phyloP scores from a whole-genome alignment of 75 land plant species.

The Ceratopteris richardii region DNA sequence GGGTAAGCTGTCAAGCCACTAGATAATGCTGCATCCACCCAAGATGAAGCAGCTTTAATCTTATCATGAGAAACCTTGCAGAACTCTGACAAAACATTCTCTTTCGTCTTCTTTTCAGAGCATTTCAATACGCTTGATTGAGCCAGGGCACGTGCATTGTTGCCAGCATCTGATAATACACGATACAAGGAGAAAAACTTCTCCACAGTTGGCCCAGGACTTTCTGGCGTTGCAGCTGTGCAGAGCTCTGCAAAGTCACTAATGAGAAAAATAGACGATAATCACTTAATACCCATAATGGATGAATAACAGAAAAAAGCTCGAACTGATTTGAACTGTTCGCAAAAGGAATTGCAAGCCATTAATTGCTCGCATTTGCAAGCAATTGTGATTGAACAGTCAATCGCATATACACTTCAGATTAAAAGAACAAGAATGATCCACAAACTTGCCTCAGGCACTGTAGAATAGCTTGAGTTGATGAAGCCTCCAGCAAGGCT shows the following conservation, averaged over 20 bases:
- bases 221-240: slow-evolving; percentile 42
- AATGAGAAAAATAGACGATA: slow-evolving; percentile 15
- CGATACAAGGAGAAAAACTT: slow-evolving; percentile 61
- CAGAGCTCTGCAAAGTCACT: slow-evolving; percentile 87
- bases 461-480: slow-evolving; percentile 49
- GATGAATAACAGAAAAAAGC: too few relatives aligned
- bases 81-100: too few relatives aligned
- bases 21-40: slow-evolving; percentile 89
- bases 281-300: too few relatives aligned
- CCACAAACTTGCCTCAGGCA: slow-evolving; percentile 36
- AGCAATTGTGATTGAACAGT: too few relatives aligned
- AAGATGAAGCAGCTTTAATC: slow-evolving; percentile 25
- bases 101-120: too few relatives aligned
- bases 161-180: slow-evolving; percentile 26
- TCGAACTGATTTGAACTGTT: too few relatives aligned
- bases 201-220: slow-evolving; percentile 74
- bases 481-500: slow-evolving; percentile 60
- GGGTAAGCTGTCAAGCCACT: slow-evolving; percentile 66
- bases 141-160: slow-evolving; percentile 42
- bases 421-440: too few relatives aligned
- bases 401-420: too few relatives aligned
- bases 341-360: too few relatives aligned
- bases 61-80: slow-evolving; percentile 9
- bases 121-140: not conserved
- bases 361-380: too few relatives aligned